Evolutionary conservation across 768 basidiomycete species (phyloP).

Genomic region (Psilocybe cyanescens): DNA sequence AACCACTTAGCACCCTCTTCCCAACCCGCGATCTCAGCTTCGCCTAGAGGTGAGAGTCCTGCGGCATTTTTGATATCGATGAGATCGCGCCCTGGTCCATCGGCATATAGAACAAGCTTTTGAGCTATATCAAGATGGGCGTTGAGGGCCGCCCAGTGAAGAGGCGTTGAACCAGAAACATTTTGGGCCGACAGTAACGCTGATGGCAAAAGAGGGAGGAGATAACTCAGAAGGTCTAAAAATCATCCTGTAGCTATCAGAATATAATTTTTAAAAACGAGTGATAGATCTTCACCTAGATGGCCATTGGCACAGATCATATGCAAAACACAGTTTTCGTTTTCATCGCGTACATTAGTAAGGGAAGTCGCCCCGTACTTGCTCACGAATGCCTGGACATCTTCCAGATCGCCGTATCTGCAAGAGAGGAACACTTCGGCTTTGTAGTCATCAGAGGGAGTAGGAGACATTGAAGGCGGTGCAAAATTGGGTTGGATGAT

Average conservation of each 20-base stretch:
- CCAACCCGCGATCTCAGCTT: conserved; percentile 81
- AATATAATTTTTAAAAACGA: conserved; percentile 15
- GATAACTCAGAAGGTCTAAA: conserved; percentile 75
- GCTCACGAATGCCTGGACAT: conserved; percentile 68
- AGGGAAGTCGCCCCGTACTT: conserved; percentile 58
- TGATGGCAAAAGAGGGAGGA: conserved; percentile 64
- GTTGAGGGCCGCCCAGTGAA: conserved; percentile 94
- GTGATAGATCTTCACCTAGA: conserved; percentile 54
- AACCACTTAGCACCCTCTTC: conserved; percentile 86
- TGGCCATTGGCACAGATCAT: conserved; percentile 93
- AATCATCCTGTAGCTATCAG: conserved; percentile 50
- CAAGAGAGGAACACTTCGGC: conserved; percentile 83
- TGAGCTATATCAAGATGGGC: conserved; percentile 67
- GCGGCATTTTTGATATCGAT: conserved; percentile 80
- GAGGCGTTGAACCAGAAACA: conserved; percentile 73
- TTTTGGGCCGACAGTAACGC: conserved; percentile 68
- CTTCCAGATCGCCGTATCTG: conserved; percentile 87
- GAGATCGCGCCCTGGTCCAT: conserved; percentile 63
- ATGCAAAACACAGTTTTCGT: conserved; percentile 81
- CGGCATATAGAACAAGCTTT: conserved; percentile 57
- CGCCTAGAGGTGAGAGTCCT: conserved; percentile 77
- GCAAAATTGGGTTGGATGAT: conserved; percentile 4
- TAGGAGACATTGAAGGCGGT: conserved; percentile 25
- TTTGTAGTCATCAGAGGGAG: conserved; percentile 52
- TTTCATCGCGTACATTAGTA: conserved; percentile 62